Evolutionary conservation across 1,284 basidiomycete species (phyloP), one percentile per base, ranked within the genome.

Genomic region (Jaminaea rosea): DNA sequence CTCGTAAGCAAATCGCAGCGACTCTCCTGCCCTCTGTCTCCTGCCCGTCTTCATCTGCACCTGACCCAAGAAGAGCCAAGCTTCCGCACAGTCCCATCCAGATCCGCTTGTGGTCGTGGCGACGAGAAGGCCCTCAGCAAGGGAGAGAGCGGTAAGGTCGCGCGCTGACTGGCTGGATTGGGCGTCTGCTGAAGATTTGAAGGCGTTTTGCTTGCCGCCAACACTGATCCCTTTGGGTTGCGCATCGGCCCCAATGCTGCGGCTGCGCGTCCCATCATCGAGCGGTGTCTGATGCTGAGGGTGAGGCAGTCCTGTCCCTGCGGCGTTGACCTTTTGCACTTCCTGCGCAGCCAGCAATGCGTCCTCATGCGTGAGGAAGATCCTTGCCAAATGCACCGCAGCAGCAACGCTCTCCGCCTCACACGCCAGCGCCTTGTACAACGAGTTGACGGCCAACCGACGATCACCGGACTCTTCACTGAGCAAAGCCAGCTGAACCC

Each of bases 401-500:
- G 71, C 69, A 4, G 69, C 58, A 4, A 71, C 59, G 46, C 67
- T 53, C 24, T 55, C 53, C 11, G 51, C 46, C 10, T 63, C 54
- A 41, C 67, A 72, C 1, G 71, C 65, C 19, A 73, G 51, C 32
- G 71, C 71, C 49, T 73, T 73, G 62, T 73, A 69, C 45, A 73
- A 53, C 46, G 66, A 65, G 24, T 63, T 62, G n/a, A 68, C 56
- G 4, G 69, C 67, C 26, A 68, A 49, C 27, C 36, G 53, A 6
- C 10, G n/a, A 4, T 46, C 42, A 34, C 44, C 42, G 29, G 26
- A n/a, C 26, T 46, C 44, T 15, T 62, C 50, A 34, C 64, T 65
- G 27, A 41, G 47, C 10, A 65, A 59, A 47, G 63, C 65, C 11
- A 67, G 63, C 80, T 93, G 92, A 7, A 93, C 86, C 91, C 92